Evolutionary conservation across 2,329 filamentous ascomycete genomes (phyloP), one percentile per base, ranked within the genome.

Genomic region (Stachybotrys elegans): DNA sequence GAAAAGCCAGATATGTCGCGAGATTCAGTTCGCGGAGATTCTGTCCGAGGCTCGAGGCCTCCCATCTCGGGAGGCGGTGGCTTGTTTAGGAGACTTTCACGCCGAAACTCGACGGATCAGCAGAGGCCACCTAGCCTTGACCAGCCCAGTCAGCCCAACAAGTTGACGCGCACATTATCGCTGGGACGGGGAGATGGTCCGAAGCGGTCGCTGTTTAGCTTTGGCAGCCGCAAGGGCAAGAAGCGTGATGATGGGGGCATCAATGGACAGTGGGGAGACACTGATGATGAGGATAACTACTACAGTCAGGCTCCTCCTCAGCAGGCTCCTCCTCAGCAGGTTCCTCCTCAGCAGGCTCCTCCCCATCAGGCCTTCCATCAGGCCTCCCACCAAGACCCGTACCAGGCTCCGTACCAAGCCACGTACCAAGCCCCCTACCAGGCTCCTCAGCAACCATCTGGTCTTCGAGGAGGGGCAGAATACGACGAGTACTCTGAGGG

Each of bases 111-210:
- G 6, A 45, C 51, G 0, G 65, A 70, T 13, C 63, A 62, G 0
- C 59, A 66, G 16, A 65, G 67, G 12, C 60, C 67, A 22, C 55
- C 58, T 6, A 66, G 14, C 8, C 14, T 17, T 8, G 19, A 34
- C 19, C 31, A 12, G n/a, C 14, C n/a, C 11, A 11, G n/a, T 14
- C 31, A 17, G 8, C 31, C 31, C n/a, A 17, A 3, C 19, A 16
- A 65, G 40, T 62, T 82, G 14, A 72, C 72, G 40, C 72, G 83
- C 22, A 83, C 80, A 1, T 63, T 85, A 44, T 87, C 82, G 3
- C 68, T 84, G 6, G 79, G 76, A 6, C 72, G 75, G 17, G 75
- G 70, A 12, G 75, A 79, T 44, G 69, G 72, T 17, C 68, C 68
- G 22, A 66, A 62, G 22, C 59, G 66, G 2, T 64, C 64, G 2